Base-by-base conservation (phyloP, 495 filamentous ascomycete species). In the Neurospora intermedia region DNA sequence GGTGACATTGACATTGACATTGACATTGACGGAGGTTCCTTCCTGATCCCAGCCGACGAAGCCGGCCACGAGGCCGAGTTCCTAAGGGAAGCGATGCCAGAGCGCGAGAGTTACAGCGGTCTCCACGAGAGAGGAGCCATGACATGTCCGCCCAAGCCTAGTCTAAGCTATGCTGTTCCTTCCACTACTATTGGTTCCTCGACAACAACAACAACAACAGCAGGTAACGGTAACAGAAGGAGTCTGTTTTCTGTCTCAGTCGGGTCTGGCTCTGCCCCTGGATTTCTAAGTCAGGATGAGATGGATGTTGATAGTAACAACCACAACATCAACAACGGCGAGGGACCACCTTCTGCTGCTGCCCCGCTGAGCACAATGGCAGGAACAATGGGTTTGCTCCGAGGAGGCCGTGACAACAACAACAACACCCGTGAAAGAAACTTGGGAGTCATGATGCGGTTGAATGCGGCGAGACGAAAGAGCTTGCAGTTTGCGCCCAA, bases 401-500 rank as follows among this genome's bases (percentile, higher is more conserved):
- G 43, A 46, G 43, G 43, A 20, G 8, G 78, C 43, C 6, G 6
- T 6, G 74, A 38, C 27, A 31, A 31, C 27, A 31, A 31, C 16
- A 9, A 9, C 4, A 35, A 66, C 27, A 38, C 35, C 35, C 54
- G 73, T 62, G 79, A 83, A 48, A 84, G 84, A 80, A 83, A 87
- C 74, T 82, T 84, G 73, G 76, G 78, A 35, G 81, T 94, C 16
- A 84, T 90, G 73, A 84, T 89, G 81, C 86, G 90, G 69, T 81
- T 97, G 72, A 88, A 93, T 83, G 88, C 90, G 45, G 93, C 92
- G 0, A 83, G 92, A 69, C 85, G 94, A 54, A 94, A 94, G 87
- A 97, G 91, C 77, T 79, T 93, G 82, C 92, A 94, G 75, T 94
- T 89, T 82, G 91, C 92, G 59, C 93, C 93, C 6, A 89, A 90